phyloP scores from a whole-genome alignment of 2,329 filamentous ascomycete genomes.

The Diaporthe helianthi region DNA sequence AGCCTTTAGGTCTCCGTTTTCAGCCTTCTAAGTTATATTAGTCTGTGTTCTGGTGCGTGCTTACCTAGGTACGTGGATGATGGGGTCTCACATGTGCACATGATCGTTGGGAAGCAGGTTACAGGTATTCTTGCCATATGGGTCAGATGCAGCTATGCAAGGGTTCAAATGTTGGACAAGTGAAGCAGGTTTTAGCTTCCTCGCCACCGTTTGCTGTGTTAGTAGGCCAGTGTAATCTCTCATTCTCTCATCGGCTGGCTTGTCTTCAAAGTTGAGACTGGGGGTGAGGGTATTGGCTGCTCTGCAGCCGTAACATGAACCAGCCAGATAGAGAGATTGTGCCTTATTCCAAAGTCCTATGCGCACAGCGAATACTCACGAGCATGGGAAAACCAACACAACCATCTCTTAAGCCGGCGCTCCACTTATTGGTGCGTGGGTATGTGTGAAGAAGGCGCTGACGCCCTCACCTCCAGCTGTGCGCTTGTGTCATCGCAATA shows the following conservation, averaged over 20 bases:
- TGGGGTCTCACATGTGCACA: neutral
- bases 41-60: too few relatives aligned
- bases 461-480: neutral
- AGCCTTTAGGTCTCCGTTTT: neutral
- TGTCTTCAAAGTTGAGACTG: neutral
- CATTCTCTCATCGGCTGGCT: neutral
- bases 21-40: neutral
- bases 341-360: constrained; percentile 17
- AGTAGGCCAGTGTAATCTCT: too few relatives aligned
- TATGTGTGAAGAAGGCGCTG: neutral
- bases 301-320: neutral
- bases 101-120: constrained; percentile 10
- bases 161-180: neutral
- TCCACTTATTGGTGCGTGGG: neutral
- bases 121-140: constrained; percentile 2
- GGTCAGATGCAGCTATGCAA: neutral
- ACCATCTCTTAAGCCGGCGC: neutral
- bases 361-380: neutral
- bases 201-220: neutral
- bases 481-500: neutral
- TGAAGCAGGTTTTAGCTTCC: neutral
- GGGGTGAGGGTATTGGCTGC: neutral
- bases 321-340: neutral
- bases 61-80: neutral
- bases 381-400: neutral